Evolutionary conservation across 768 basidiomycete genomes (phyloP).

Genomic region (Lentinus tigrinus): DNA sequence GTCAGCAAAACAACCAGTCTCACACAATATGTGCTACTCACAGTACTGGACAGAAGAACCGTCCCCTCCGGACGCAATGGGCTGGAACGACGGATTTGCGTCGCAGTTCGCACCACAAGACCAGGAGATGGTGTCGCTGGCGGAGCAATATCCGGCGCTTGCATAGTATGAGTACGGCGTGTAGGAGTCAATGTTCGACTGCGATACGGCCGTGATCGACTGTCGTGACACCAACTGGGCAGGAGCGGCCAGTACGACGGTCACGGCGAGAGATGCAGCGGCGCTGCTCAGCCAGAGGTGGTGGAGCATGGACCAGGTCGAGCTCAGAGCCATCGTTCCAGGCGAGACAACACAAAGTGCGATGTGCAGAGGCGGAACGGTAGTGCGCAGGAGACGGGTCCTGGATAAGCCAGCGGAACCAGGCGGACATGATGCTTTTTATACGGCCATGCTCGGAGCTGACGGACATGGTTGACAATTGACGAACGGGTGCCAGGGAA

Average conservation of each 20-base stretch:
- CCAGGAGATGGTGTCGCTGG: slow-evolving; percentile 28
- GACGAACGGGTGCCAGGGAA: too few species aligned
- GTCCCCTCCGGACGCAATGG: slow-evolving; percentile 49
- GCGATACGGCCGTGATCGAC: slow-evolving; percentile 23
- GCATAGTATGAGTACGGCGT: slow-evolving; percentile 32
- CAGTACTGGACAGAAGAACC: slow-evolving; percentile 43
- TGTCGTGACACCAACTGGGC: neutral
- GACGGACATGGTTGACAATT: too few species aligned
- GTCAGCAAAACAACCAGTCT: too few species aligned
- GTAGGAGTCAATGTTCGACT: slow-evolving; percentile 26
- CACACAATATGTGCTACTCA: slow-evolving; percentile 13
- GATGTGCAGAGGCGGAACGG: too few species aligned
- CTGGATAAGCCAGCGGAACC: too few species aligned
- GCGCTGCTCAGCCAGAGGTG: neutral
- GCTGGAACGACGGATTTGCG: slow-evolving; percentile 46
- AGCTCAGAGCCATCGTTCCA: neutral
- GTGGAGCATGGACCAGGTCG: neutral
- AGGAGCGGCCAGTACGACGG: neutral
- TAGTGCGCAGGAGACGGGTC: too few species aligned
- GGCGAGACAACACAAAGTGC: neutral
- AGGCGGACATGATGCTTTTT: too few species aligned
- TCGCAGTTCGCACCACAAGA: slow-evolving; percentile 40
- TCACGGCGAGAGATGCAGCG: neutral
- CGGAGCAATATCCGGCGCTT: slow-evolving; percentile 32
- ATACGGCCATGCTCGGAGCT: too few species aligned